phyloP scores from a whole-genome alignment of 2,329 filamentous ascomycete genomes.

The Pseudocercospora fijiensis region DNA sequence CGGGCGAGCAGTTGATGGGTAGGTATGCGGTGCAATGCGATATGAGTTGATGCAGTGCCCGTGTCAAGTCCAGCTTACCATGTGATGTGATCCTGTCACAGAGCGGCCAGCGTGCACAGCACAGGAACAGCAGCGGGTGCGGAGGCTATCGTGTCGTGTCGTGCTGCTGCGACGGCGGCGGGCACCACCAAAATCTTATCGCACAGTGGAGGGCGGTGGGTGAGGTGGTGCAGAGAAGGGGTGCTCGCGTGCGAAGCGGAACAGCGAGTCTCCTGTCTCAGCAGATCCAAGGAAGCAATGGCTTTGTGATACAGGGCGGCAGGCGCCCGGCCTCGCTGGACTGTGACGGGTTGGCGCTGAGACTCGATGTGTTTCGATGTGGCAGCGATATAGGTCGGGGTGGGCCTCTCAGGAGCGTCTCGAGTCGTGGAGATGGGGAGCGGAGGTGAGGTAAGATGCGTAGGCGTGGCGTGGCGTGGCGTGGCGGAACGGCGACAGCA shows the following conservation, averaged over 20 bases:
- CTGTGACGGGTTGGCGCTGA: constrained; percentile 11
- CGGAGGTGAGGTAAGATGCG: neutral
- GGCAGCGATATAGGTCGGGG: constrained; percentile 9
- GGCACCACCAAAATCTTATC: neutral
- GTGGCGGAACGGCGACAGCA: neutral
- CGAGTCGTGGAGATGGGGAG: neutral
- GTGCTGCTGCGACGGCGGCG: neutral
- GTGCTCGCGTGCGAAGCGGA: constrained; percentile 3
- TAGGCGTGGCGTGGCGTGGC: constrained; percentile 3
- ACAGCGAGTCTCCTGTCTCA: constrained; percentile 19
- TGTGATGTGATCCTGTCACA: constrained; percentile 14
- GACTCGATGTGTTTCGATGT: constrained; percentile 18
- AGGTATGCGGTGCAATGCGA: constrained; percentile 3
- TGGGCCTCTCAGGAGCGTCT: constrained; percentile 15
- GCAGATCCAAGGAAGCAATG: constrained; percentile 6
- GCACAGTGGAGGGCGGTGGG: neutral
- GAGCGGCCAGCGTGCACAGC: constrained; percentile 7
- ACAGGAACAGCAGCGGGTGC: neutral
- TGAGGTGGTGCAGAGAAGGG: constrained; percentile 7
- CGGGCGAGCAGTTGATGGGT: neutral
- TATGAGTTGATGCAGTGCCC: neutral
- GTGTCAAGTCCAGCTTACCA: constrained; percentile 25
- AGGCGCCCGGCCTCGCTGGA: constrained; percentile 6
- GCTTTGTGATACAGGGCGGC: constrained; percentile 16
- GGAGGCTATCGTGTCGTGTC: neutral